phyloP scores from a whole-genome alignment of 768 basidiomycete species.

The Suillus discolor region DNA sequence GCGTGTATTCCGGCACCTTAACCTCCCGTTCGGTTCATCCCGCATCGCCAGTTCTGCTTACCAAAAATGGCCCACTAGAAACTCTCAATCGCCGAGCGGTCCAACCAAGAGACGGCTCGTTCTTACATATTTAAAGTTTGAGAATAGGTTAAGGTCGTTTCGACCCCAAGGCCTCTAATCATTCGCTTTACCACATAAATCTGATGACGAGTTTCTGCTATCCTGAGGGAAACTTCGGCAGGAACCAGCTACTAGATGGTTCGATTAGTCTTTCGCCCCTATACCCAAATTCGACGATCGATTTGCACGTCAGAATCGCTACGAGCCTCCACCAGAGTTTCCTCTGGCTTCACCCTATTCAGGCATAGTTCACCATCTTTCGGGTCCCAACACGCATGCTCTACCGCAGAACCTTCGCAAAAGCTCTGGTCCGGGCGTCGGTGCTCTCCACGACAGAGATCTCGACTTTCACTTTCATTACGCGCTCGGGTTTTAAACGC shows the following conservation, averaged over 20 bases:
- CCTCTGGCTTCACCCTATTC: constrained; percentile 93
- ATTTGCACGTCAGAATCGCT: constrained; percentile 97
- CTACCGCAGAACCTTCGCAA: constrained; percentile 75
- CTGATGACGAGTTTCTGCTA: constrained; percentile 63
- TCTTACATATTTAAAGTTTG: constrained; percentile 71
- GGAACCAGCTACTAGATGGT: constrained; percentile 94
- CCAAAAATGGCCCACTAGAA: constrained; percentile 76
- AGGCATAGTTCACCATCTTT: constrained; percentile 91
- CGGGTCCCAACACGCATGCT: constrained; percentile 86
- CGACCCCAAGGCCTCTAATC: constrained; percentile 90
- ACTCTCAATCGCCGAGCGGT: constrained; percentile 60
- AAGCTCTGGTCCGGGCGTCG: constrained; percentile 76
- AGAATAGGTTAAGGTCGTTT: constrained; percentile 87
- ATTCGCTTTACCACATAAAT: constrained; percentile 81
- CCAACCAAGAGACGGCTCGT: constrained; percentile 51
- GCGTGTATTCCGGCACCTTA: too few relatives aligned
- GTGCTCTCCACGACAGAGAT: constrained; percentile 66
- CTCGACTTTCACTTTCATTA: constrained; percentile 75
- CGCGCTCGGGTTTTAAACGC: constrained; percentile 65
- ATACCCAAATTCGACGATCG: constrained; percentile 95
- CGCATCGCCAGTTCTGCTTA: constrained; percentile 74
- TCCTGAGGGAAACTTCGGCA: constrained; percentile 87
- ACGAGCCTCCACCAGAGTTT: constrained; percentile 96
- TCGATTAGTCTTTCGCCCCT: constrained; percentile 97
- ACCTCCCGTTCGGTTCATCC: constrained; percentile 66